These are phyloP conservation scores for Leishmania martiniquensis DNA, from an alignment of 208 protist species.

Conservation along the genomic window DNA sequence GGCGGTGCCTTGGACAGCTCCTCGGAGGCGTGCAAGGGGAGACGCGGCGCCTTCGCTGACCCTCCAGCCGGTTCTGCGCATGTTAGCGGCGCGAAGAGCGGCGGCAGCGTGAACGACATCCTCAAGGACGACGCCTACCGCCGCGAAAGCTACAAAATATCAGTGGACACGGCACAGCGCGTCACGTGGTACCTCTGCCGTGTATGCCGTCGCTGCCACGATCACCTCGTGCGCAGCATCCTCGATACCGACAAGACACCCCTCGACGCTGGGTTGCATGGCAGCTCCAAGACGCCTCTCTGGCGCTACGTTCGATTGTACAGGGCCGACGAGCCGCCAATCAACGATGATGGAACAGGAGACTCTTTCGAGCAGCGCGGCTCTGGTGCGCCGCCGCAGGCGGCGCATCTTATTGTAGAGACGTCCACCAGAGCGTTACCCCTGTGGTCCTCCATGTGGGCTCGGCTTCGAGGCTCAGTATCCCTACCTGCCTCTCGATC, in stretches of 20 bases:
- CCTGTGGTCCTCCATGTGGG: conserved; percentile 10
- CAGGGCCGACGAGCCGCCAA: neutral
- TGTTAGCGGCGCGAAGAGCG: neutral
- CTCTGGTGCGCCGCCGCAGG: neutral
- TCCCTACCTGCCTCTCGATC: neutral
- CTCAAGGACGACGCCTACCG: conserved; percentile 6
- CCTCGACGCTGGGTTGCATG: neutral
- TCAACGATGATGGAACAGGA: neutral
- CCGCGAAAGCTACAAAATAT: conserved; percentile 13
- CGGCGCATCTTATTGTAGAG: neutral
- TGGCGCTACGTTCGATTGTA: conserved; percentile 23
- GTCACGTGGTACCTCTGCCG: conserved; percentile 35
- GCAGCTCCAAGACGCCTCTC: neutral
- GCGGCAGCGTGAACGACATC: neutral
- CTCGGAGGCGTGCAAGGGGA: neutral
- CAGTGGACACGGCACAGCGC: conserved; percentile 10
- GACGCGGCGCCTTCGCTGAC: neutral
- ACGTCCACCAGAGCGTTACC: neutral
- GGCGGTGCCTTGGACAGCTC: neutral
- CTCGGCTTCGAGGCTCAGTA: conserved; percentile 2
- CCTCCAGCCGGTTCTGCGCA: neutral
- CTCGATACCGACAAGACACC: conserved; percentile 25
- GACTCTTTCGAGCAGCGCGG: neutral
- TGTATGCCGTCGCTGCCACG: conserved; percentile 27
- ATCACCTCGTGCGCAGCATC: conserved; percentile 13